Evolutionary conservation across 371 early-diverging fungal species (phyloP).

Genomic region (Caulochytrium protostelioides): DNA sequence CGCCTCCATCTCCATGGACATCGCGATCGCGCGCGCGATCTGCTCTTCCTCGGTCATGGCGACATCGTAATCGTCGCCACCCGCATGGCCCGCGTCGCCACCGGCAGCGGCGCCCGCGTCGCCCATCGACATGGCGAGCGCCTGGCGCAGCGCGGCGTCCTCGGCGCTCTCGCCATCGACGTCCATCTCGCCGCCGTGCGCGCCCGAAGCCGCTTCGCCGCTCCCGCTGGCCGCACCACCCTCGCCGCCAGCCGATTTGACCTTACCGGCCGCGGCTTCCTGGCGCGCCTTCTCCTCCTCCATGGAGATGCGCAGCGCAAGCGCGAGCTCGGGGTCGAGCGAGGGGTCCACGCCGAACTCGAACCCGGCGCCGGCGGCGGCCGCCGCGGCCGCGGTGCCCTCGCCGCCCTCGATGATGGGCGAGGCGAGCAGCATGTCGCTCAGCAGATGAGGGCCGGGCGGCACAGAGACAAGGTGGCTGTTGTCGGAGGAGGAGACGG

Average conservation of each 20-base stretch:
- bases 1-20: slow-evolving; percentile 45
- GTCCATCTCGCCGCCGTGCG: slow-evolving; percentile 19
- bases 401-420: slow-evolving; percentile 69
- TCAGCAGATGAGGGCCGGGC: slow-evolving; percentile 82
- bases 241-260: slow-evolving; percentile 6
- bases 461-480: slow-evolving; percentile 81
- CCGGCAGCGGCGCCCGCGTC: slow-evolving; percentile 3
- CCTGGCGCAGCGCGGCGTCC: slow-evolving; percentile 29
- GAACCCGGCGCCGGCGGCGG: slow-evolving; percentile 44
- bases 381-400: slow-evolving; percentile 40
- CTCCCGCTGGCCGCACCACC: slow-evolving; percentile 7
- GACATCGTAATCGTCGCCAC: slow-evolving; percentile 40
- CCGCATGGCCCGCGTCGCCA: slow-evolving; percentile 3
- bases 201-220: slow-evolving; percentile 15
- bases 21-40: slow-evolving; percentile 58
- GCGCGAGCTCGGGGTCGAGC: slow-evolving; percentile 84
- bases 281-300: slow-evolving; percentile 90
- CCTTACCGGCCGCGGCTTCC: slow-evolving; percentile 38
- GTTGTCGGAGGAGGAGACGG: slow-evolving; percentile 72
- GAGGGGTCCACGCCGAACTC: slow-evolving; percentile 91
- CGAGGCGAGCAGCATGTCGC: slow-evolving; percentile 65
- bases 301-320: slow-evolving; percentile 85
- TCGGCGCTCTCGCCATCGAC: slow-evolving; percentile 26
- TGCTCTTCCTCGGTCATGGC: slow-evolving; percentile 68
- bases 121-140: slow-evolving; percentile 46